A percentile compares a stretch with the other conserved stretches of the same genome.
These are phyloP conservation scores for Tuber borchii DNA, from an alignment of 495 filamentous ascomycete species.

Conservation along the genomic window DNA sequence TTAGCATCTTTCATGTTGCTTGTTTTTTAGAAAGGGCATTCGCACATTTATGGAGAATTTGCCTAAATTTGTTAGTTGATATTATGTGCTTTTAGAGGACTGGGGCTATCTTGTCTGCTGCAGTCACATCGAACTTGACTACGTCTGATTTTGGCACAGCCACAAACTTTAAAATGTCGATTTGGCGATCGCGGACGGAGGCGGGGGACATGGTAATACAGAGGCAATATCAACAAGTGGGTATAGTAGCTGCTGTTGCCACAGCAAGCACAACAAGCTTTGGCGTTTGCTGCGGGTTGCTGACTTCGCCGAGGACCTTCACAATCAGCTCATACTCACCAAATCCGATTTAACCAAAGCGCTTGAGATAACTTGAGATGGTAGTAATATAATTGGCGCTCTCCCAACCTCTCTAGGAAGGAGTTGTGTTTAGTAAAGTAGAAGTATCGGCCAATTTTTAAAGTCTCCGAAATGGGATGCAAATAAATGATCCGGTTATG, in stretches of 20 bases:
- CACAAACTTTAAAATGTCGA: slow-evolving; percentile 46
- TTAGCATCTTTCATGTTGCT: neutral
- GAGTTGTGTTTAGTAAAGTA: slow-evolving; percentile 49
- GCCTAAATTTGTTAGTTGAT: neutral
- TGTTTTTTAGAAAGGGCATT: neutral
- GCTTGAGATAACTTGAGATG: slow-evolving; percentile 7
- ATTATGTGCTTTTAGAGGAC: slow-evolving; percentile 46
- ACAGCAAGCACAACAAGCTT: slow-evolving; percentile 59
- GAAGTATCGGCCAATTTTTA: no score
- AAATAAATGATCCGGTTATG: no score
- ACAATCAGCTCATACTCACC: neutral
- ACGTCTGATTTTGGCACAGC: slow-evolving; percentile 58
- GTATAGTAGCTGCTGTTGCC: slow-evolving; percentile 56
- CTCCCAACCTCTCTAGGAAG: slow-evolving; percentile 45
- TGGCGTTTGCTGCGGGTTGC: slow-evolving; percentile 57
- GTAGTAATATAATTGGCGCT: slow-evolving; percentile 40
- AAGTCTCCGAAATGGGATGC: no score
- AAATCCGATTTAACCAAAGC: neutral
- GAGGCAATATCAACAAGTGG: slow-evolving; percentile 68
- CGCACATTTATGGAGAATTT: slow-evolving; percentile 59
- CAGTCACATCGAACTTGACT: slow-evolving; percentile 52
- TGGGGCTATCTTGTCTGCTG: slow-evolving; percentile 59
- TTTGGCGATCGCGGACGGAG: neutral
- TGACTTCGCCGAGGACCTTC: slow-evolving; percentile 57
- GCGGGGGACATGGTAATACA: slow-evolving; percentile 47